phyloP scores from a whole-genome alignment of 2,329 filamentous ascomycete species.

The Talaromyces sp. region DNA sequence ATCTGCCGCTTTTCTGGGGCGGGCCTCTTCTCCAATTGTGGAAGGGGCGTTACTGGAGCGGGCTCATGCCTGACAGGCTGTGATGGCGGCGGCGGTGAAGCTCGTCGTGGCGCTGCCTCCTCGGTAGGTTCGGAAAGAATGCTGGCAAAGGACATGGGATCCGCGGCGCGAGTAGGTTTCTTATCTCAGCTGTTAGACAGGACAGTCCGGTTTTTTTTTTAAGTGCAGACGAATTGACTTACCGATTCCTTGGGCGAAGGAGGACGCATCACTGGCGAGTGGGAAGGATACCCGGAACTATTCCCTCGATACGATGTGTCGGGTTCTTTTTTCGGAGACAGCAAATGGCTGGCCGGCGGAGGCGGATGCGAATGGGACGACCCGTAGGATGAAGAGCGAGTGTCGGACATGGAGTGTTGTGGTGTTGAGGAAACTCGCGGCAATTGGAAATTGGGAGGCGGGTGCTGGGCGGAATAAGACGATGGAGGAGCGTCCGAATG shows the following conservation, averaged over 20 bases:
- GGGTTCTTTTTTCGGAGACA: slow-evolving; percentile 37
- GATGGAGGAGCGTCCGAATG: slow-evolving; percentile 19
- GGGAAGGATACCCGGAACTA: slow-evolving; percentile 25
- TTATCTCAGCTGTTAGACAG: slow-evolving; percentile 39
- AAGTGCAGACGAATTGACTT: slow-evolving; percentile 13
- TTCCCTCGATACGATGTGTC: slow-evolving; percentile 30
- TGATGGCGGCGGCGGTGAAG: slow-evolving; percentile 27
- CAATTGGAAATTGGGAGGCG: slow-evolving; percentile 25
- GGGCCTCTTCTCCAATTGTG: slow-evolving; percentile 24
- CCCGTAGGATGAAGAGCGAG: slow-evolving; percentile 31
- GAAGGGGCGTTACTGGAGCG: slow-evolving; percentile 19
- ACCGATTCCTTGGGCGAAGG: slow-evolving; percentile 37
- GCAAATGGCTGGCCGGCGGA: slow-evolving; percentile 29
- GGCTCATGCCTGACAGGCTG: slow-evolving; percentile 16
- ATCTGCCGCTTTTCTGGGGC: slow-evolving; percentile 20
- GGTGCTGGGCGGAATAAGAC: slow-evolving; percentile 26
- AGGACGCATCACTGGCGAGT: slow-evolving; percentile 26
- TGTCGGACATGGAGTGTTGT: slow-evolving; percentile 28
- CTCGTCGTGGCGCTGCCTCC: slow-evolving; percentile 45
- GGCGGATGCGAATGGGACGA: slow-evolving; percentile 38
- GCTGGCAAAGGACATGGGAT: slow-evolving; percentile 94
- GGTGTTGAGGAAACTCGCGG: slow-evolving; percentile 28
- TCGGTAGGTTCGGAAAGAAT: slow-evolving; percentile 79
- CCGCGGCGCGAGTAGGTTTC: slow-evolving; percentile 67
- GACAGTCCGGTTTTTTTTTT: neutral